Conservation (phyloP, 257 asterid species). For the Euphrasia confusa region DNA sequence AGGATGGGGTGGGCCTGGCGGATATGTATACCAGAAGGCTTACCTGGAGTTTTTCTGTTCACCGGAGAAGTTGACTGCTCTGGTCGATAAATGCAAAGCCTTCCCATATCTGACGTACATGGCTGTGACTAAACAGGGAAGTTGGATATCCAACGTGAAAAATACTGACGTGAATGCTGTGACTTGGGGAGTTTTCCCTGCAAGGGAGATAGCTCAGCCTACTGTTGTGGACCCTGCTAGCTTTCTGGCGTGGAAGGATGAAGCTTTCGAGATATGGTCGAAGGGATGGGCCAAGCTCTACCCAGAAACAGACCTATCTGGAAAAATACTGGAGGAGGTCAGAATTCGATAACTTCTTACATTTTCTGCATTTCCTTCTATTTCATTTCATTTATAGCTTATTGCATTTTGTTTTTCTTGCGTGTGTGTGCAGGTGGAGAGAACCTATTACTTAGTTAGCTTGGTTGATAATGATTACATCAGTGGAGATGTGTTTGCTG, state of each 20-base stretch:
- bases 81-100: constrained; percentile 53
- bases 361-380: neutral
- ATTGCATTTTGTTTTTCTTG: neutral
- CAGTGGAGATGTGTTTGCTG: constrained; percentile 73
- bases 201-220: constrained; percentile 86
- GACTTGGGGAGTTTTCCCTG: constrained; percentile 98
- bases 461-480: constrained; percentile 85
- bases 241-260: constrained; percentile 88
- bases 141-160: constrained; percentile 54
- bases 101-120: constrained; percentile 70
- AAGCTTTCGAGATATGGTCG: constrained; percentile 91
- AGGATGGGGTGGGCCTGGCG: constrained; percentile 99
- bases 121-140: constrained; percentile 78
- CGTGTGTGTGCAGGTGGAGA: constrained; percentile 55
- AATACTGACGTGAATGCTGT: constrained; percentile 67
- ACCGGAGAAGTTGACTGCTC: constrained; percentile 47
- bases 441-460: constrained; percentile 78
- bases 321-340: constrained; percentile 75
- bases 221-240: constrained; percentile 88
- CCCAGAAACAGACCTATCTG: constrained; percentile 69
- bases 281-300: constrained; percentile 85
- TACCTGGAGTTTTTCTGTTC: constrained; percentile 88
- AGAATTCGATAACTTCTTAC: neutral
- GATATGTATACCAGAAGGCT: constrained; percentile 92
- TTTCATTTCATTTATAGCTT: neutral